Evolutionary conservation across 2,329 filamentous ascomycete species (phyloP).

Genomic region (Clonostachys rosea): DNA sequence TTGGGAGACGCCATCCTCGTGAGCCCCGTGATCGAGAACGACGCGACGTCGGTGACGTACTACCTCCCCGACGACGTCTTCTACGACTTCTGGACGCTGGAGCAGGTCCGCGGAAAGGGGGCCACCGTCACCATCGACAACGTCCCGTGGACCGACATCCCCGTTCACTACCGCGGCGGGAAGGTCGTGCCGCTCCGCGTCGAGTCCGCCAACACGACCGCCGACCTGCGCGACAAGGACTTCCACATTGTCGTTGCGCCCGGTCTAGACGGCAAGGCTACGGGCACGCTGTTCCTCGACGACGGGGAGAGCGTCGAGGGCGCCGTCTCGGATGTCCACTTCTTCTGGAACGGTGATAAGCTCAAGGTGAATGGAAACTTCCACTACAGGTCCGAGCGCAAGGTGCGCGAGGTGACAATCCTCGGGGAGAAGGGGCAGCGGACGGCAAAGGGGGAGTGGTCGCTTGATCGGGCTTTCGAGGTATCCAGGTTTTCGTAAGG

Average conservation of each 20-base stretch:
- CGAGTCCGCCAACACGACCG: slow-evolving; percentile 54
- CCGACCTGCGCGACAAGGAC: slow-evolving; percentile 52
- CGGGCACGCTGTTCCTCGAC: slow-evolving; percentile 65
- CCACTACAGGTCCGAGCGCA: not conserved
- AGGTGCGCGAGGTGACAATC: slow-evolving; percentile 1
- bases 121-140: slow-evolving; percentile 17
- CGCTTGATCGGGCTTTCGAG: not conserved
- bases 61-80: slow-evolving; percentile 41
- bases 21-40: slow-evolving; percentile 34
- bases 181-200: slow-evolving; percentile 52
- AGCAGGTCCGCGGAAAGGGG: slow-evolving; percentile 3
- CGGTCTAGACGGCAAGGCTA: slow-evolving; percentile 53
- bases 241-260: slow-evolving; percentile 67
- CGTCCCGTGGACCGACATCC: slow-evolving; percentile 43
- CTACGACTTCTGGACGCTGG: slow-evolving; percentile 40
- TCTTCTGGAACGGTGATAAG: slow-evolving; percentile 2
- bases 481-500: not conserved
- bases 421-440: not conserved
- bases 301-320: slow-evolving; percentile 43
- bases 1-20: slow-evolving; percentile 37
- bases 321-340: not conserved
- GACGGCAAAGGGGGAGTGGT: not conserved
- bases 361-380: slow-evolving; percentile 1
- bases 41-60: slow-evolving; percentile 27
- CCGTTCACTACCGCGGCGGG: slow-evolving; percentile 59